Base-by-base conservation (phyloP, 208 protist genomes). In the Trypanosoma conorhini region DNA sequence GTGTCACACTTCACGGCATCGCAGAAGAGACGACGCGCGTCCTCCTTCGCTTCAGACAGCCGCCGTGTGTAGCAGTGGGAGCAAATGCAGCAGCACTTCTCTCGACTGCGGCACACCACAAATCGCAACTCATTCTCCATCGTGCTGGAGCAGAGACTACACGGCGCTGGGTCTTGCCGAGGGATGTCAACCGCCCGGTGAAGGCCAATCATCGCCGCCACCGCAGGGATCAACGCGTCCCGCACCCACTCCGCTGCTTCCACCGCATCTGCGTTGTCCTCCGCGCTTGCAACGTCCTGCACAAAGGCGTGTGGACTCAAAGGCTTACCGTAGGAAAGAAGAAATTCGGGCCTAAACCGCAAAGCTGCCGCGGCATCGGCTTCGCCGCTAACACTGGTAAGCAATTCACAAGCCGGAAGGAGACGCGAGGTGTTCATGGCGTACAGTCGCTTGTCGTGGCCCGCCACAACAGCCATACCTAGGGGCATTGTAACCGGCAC, bases 111-210 rank as follows among this genome's bases (percentile, higher is more conserved):
- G 63, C 91, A 96, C 19, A 87, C 86, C 22, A 93, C 81, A 66
- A 94, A 89, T 26, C 88, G 85, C 5, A 96, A 42, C 65, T 96
- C 88, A 70, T 96, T 78, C 26, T 88, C 85, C 31, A 96, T 87
- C 2, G 31, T 46, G 59, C 51, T 55, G 30, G 63, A 42, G 61
- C 91, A 94, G 31, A 79, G 28, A 24, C 60, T 88, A 79, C 91
- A 96, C 42, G 42, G 38, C 7, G 40, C 30, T 4, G 38, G 19
- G 10, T 86, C 82, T 42, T 89, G 80, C 12, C 22, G 42, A 15
- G 77, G 76, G 2, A 67, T 0, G 59, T 64, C 66, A 28, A 77
- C 61, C 22, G 74, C 31, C 33, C 28, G 52, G 9, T 86, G 81
- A n/a, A 96, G 67, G 8, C 87, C 87, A 24, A 93, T 1, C 26